A percentile compares a stretch with the other conserved stretches of the same genome.
Conservation (phyloP, 208 protist species). For the Kentomonas sorsogonicus region DNA sequence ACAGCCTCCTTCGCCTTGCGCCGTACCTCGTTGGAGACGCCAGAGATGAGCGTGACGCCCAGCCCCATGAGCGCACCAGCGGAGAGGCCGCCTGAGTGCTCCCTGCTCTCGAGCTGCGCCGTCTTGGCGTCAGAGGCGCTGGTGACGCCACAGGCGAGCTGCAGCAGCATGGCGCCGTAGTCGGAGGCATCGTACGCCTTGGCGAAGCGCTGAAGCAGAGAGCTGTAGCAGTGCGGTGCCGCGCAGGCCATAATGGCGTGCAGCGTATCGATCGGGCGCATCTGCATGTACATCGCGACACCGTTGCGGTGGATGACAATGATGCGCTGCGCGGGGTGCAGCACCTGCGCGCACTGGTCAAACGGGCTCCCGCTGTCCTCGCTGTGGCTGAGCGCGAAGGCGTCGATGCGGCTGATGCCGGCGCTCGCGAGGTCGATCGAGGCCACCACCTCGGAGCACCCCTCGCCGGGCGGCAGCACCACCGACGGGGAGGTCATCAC, state of each 20-base stretch:
- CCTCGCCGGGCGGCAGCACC: conserved; percentile 59
- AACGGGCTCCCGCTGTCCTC: conserved; percentile 30
- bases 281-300: conserved; percentile 66
- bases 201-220: conserved; percentile 72
- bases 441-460: conserved; percentile 59
- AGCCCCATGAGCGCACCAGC: no score
- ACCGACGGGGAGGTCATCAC: conserved; percentile 49
- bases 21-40: no score
- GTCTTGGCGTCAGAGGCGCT: conserved; percentile 12
- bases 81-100: no score
- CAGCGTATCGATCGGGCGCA: conserved; percentile 80
- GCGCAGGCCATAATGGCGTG: conserved; percentile 64
- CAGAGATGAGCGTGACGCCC: no score
- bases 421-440: conserved; percentile 45
- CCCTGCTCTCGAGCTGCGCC: no score
- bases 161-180: conserved; percentile 86
- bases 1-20: no score
- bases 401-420: conserved; percentile 67
- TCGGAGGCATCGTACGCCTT: conserved; percentile 56
- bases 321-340: conserved; percentile 42
- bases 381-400: conserved; percentile 49
- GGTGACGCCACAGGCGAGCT: conserved; percentile 63
- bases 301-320: conserved; percentile 75
- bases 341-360: conserved; percentile 73
- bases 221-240: conserved; percentile 38